Percentiles rank a stretch among this genome's conserved stretches.
Conservation (phyloP, 352 stramenopile genomes). For the Aphanomyces cochlioides region DNA sequence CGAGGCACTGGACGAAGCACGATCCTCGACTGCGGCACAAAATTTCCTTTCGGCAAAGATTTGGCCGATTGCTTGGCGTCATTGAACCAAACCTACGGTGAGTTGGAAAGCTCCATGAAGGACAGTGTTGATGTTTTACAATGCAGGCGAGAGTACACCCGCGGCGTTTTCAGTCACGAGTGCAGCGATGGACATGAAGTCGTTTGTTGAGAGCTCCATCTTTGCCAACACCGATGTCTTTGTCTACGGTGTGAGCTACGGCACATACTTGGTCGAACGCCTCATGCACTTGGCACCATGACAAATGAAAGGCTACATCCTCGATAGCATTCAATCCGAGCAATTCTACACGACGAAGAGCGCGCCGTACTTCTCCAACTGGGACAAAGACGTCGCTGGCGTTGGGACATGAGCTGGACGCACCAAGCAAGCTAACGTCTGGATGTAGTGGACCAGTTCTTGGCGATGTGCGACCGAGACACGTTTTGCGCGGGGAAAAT, state of each 20-base stretch:
- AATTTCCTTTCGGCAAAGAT: neutral
- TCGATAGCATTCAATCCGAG: slow-evolving; percentile 37
- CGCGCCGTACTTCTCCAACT: slow-evolving; percentile 37
- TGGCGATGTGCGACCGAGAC: slow-evolving; percentile 17
- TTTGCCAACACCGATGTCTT: slow-evolving; percentile 33
- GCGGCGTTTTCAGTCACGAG: slow-evolving; percentile 62
- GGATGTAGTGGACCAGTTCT: slow-evolving; percentile 36
- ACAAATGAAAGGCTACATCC: slow-evolving; percentile 44
- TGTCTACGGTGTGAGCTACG: slow-evolving; percentile 57
- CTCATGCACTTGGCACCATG: slow-evolving; percentile 44
- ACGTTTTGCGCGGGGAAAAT: slow-evolving; percentile 15
- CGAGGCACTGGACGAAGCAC: slow-evolving; percentile 40
- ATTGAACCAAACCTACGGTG: slow-evolving; percentile 5
- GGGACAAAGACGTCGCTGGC: slow-evolving; percentile 41
- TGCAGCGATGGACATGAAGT: slow-evolving; percentile 59
- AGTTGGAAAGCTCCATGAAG: too few species aligned
- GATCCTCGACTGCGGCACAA: slow-evolving; percentile 33
- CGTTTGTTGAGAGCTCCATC: slow-evolving; percentile 51
- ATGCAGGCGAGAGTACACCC: slow-evolving; percentile 23
- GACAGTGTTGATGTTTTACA: too few species aligned
- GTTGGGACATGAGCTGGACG: slow-evolving; percentile 39
- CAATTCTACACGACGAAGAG: slow-evolving; percentile 6
- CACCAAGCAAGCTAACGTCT: slow-evolving; percentile 21
- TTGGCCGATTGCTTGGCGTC: neutral
- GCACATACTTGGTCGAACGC: slow-evolving; percentile 46